phyloP scores from a whole-genome alignment of 1,284 basidiomycete genomes.

The Leccinum pachyderme region DNA sequence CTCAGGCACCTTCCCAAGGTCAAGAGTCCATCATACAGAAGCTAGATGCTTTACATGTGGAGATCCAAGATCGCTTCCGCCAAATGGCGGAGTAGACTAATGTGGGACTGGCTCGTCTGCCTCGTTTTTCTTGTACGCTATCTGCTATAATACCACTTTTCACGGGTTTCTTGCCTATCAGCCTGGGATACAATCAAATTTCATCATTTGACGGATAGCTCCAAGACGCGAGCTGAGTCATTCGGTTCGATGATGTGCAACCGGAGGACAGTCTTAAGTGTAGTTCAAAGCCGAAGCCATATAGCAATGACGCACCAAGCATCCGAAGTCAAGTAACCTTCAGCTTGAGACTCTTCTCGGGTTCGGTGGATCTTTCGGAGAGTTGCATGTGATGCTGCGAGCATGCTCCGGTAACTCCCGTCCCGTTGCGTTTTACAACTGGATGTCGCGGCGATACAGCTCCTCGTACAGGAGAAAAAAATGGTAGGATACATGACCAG shows the following conservation, averaged over 20 bases:
- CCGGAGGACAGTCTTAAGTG: not conserved
- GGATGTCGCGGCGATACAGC: not conserved
- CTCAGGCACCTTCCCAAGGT: slow-evolving; percentile 81
- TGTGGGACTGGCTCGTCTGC: slow-evolving; percentile 2
- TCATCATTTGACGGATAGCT: not conserved
- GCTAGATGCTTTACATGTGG: slow-evolving; percentile 73
- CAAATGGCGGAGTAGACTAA: slow-evolving; percentile 71
- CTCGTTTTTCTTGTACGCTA: slow-evolving; percentile 20
- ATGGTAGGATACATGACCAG: not conserved
- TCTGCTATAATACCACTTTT: slow-evolving; percentile 20
- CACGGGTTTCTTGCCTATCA: not conserved
- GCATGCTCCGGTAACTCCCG: not conserved
- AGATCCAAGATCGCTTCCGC: slow-evolving; percentile 90
- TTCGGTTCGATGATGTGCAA: not conserved
- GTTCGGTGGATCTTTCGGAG: not conserved
- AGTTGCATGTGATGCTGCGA: not conserved
- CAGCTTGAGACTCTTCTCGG: not conserved
- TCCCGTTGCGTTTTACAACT: not conserved
- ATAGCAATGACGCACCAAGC: not conserved
- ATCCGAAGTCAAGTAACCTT: not conserved
- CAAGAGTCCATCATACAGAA: slow-evolving; percentile 79
- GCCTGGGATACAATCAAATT: not conserved
- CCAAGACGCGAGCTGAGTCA: not conserved
- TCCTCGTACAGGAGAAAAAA: not conserved
- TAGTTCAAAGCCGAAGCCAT: not conserved